These are phyloP conservation scores for Raffaelea deltoideospora DNA, from an alignment of 2,329 filamentous ascomycete species.

Conservation along the genomic window DNA sequence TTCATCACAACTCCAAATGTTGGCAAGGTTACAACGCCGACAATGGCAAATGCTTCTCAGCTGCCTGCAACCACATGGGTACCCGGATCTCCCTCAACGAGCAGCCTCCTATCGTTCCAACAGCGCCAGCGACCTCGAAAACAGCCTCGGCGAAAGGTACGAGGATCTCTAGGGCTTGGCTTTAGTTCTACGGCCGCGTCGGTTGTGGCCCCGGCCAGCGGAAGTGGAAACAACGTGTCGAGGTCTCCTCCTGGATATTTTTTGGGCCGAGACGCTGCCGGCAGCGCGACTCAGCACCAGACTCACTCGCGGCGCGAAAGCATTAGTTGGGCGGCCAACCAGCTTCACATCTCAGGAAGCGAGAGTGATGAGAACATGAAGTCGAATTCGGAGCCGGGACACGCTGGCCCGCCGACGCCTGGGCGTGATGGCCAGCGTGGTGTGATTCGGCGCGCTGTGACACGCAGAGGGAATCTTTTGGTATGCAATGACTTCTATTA, in stretches of 20 bases:
- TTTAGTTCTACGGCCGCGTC: constrained; percentile 25
- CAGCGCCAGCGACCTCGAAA: constrained; percentile 58
- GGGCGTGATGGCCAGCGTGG: constrained; percentile 47
- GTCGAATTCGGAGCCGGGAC: constrained; percentile 27
- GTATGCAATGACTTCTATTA: constrained; percentile 31
- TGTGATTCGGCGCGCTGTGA: constrained; percentile 71
- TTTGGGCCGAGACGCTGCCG: not conserved
- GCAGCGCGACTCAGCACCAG: constrained; percentile 1
- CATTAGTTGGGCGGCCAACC: constrained; percentile 79
- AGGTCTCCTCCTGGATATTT: constrained; percentile 53
- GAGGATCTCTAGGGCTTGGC: constrained; percentile 32
- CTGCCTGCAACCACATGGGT: constrained; percentile 3
- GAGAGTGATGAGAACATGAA: constrained; percentile 60
- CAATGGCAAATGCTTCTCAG: constrained; percentile 10
- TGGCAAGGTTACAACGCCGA: constrained; percentile 37
- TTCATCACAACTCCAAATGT: constrained; percentile 75
- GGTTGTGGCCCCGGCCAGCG: constrained; percentile 7
- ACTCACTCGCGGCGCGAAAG: constrained; percentile 60
- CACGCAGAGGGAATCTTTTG: constrained; percentile 73
- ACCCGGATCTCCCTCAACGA: constrained; percentile 47
- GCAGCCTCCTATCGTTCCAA: constrained; percentile 72
- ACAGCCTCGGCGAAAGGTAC: constrained; percentile 40
- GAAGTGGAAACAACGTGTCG: constrained; percentile 26
- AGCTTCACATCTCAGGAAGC: constrained; percentile 67
- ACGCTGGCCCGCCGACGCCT: constrained; percentile 24